A percentile compares a stretch with the other conserved stretches of the same genome.
Conservation (phyloP, 768 basidiomycete genomes). For the Lenzites betulinus region DNA sequence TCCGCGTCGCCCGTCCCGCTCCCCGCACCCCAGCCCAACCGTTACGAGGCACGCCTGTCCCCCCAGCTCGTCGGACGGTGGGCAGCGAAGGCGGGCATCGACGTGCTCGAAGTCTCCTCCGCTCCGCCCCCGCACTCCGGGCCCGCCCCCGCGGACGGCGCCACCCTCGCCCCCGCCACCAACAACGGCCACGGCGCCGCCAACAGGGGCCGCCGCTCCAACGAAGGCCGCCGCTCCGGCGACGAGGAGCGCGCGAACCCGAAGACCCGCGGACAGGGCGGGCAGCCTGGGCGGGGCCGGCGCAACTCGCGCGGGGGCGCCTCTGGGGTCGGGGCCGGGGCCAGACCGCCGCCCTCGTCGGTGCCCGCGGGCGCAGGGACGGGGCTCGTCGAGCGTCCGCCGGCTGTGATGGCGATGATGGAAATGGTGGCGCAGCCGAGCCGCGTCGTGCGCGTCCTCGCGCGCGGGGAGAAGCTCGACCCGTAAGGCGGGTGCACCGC, state of each 20-base stretch:
- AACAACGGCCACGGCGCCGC: too few relatives aligned
- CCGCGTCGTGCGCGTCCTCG: constrained; percentile 76
- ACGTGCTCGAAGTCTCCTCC: constrained; percentile 56
- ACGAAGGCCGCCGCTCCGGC: constrained; percentile 28
- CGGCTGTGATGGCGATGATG: constrained; percentile 83
- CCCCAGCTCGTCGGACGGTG: constrained; percentile 66
- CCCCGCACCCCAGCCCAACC: constrained; percentile 59
- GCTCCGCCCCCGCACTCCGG: constrained; percentile 21
- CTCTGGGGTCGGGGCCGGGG: constrained; percentile 1
- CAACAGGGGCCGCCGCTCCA: constrained; percentile 22
- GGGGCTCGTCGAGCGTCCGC: constrained; percentile 73
- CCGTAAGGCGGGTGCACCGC: constrained; percentile 30
- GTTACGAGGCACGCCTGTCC: constrained; percentile 64
- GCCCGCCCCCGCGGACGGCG: background rate
- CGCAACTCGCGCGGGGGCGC: constrained; percentile 25
- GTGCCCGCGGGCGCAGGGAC: constrained; percentile 1
- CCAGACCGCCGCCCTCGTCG: constrained; percentile 16
- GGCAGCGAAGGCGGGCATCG: constrained; percentile 65
- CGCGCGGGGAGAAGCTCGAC: constrained; percentile 84
- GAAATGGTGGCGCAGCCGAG: constrained; percentile 71
- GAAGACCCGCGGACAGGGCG: constrained; percentile 16
- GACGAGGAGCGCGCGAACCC: constrained; percentile 30
- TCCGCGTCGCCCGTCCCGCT: constrained; percentile 60
- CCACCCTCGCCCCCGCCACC: background rate
- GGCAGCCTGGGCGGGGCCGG: constrained; percentile 21